Evolutionary conservation across 345 rosid genomes (phyloP).

Genomic region (Streptanthus diversifolius): DNA sequence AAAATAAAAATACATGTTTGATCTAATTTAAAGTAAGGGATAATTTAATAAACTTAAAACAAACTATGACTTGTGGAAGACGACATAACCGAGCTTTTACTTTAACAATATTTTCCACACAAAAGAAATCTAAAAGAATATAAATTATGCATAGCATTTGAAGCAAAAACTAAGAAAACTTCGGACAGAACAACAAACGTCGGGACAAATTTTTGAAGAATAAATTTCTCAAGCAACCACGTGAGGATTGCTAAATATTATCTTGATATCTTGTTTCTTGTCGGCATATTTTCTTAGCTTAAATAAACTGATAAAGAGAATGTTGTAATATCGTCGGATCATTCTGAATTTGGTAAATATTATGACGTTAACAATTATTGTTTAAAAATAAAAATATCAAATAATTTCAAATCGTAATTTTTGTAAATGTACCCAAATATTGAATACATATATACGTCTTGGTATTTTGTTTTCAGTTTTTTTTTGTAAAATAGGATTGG

Average conservation of each 20-base stretch:
- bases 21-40: neutral
- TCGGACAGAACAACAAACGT: constrained; percentile 20
- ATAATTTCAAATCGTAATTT: too few relatives aligned
- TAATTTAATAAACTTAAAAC: neutral
- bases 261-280: neutral
- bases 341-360: neutral
- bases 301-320: neutral
- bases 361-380: neutral
- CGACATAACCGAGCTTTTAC: constrained; percentile 7
- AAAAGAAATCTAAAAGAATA: neutral
- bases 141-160: neutral
- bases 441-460: neutral
- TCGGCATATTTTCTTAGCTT: neutral
- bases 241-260: neutral
- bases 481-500: neutral
- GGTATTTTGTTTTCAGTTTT: neutral
- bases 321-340: neutral
- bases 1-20: neutral
- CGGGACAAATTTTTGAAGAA: constrained; percentile 20
- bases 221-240: constrained; percentile 31
- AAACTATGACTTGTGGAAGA: constrained; percentile 20
- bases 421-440: neutral
- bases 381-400: neutral
- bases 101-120: constrained; percentile 2
- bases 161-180: neutral